These are phyloP conservation scores for Colletotrichum cordylinicola DNA, from an alignment of 2,329 filamentous ascomycete genomes.

Conservation along the genomic window DNA sequence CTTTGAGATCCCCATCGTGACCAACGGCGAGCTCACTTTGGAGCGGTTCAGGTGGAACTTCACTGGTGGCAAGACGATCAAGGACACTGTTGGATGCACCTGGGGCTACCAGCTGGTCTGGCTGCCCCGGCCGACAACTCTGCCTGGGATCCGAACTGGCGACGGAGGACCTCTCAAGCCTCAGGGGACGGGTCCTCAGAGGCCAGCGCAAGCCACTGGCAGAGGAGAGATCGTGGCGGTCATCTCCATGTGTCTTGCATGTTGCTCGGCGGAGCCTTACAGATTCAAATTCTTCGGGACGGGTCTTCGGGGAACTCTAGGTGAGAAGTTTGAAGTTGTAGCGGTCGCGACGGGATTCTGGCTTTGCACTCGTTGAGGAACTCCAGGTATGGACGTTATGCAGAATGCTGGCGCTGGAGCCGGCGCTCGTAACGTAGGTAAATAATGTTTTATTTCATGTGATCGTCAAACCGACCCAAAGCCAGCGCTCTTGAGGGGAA, in stretches of 20 bases:
- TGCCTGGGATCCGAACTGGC: not conserved
- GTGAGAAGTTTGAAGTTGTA: not conserved
- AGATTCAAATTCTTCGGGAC: not conserved
- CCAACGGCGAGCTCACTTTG: not conserved
- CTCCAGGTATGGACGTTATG: rapidly evolving
- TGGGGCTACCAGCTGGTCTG: not conserved
- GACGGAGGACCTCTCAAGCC: not conserved
- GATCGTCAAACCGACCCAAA: too few relatives aligned
- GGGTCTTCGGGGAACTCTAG: not conserved
- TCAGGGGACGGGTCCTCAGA: not conserved
- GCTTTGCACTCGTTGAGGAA: not conserved
- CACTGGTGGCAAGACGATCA: not conserved
- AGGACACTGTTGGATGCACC: not conserved
- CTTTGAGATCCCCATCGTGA: not conserved
- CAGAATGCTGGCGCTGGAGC: not conserved
- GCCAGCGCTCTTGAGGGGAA: too few relatives aligned
- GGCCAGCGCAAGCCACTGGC: not conserved
- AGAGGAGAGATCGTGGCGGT: not conserved
- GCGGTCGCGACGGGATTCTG: not conserved
- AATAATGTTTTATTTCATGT: not conserved
- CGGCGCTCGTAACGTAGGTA: not conserved
- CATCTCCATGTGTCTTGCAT: not conserved
- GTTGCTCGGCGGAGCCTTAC: not conserved
- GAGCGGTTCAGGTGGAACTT: not conserved
- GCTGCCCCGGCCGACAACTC: not conserved